Evolutionary conservation across 2,329 filamentous ascomycete genomes (phyloP), one percentile per base, ranked within the genome.

Genomic region (Nigrospora oryzae): DNA sequence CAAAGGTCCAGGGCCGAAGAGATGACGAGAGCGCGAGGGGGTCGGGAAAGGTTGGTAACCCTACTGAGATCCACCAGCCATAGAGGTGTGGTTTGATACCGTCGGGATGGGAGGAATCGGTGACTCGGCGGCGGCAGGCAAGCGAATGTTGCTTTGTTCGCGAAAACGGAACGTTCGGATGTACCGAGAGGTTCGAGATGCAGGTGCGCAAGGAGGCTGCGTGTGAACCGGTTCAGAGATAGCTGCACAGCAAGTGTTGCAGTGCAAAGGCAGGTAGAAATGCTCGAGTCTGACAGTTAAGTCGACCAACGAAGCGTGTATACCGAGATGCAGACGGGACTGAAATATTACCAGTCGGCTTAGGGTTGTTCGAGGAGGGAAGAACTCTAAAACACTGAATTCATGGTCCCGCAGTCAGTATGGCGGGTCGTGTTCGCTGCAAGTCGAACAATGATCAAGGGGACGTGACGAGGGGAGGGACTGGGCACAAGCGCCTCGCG

Each of bases 21-120:
- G 64, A 63, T 41, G 55, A 49, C 36, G 53, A 50, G 37, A 40
- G 44, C 43, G 36, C 38, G 49, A 51, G 47, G 44, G 36, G 39
- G 12, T 31, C 44, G 35, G 41, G 46, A 44, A 54, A 55, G 54
- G 51, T 56, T 43, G 52, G 53, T 23, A 59, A 55, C 56, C 60
- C 57, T 68, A 68, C 40, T 61, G 56, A 48, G 54, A 60, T 53
- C 48, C 49, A 49, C 53, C 47, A 66, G 66, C 66, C 66, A 69
- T 69, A 48, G 56, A 59, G 39, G 52, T 47, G 38, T 45, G 45
- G 30, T 36, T 15, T 23, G 23, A 37, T 5, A 42, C 38, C n/a
- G 36, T 43, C 32, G n/a, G 16, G 39, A 40, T 7, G 7, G 8
- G 10, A 7, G 23, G 23, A 10, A 28, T 10, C 23, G 23, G 10